A percentile compares a stretch with the other conserved stretches of the same genome.
Conservation (phyloP, 441 rosid genomes). For the Adansonia grandidieri region DNA sequence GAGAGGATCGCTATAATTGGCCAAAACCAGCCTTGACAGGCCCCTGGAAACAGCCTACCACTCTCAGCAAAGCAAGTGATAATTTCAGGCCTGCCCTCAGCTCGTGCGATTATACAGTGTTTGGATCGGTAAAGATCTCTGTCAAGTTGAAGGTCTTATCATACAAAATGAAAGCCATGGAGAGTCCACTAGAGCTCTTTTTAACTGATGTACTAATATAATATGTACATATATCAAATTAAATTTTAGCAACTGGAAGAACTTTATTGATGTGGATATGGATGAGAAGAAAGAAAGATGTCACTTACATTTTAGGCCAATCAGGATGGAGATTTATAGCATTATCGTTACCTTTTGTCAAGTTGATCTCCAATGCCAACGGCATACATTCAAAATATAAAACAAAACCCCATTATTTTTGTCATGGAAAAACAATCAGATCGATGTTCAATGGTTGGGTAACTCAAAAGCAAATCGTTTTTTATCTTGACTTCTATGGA, state of each 20-base stretch:
- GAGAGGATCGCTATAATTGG: not conserved
- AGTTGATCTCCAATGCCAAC: not conserved
- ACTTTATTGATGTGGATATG: constrained; percentile 4
- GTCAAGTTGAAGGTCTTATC: not conserved
- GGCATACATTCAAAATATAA: not conserved
- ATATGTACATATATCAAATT: not conserved
- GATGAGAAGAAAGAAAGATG: not conserved
- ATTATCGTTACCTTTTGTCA: not conserved
- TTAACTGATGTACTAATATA: not conserved
- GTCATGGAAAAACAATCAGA: not conserved
- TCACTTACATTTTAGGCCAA: constrained; percentile 17
- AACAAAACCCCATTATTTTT: not conserved
- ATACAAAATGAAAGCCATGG: not conserved
- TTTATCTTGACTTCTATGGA: not conserved
- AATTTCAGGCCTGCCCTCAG: not conserved
- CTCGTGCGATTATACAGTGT: not conserved
- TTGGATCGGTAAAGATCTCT: not conserved
- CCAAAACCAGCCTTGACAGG: not conserved
- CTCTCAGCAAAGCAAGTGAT: not conserved
- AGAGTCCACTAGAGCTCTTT: not conserved
- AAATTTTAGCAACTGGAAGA: not conserved
- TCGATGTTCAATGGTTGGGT: not conserved
- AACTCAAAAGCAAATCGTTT: not conserved
- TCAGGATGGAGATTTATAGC: not conserved
- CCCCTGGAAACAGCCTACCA: not conserved